Percentiles rank a stretch among this genome's conserved stretches.
These are phyloP conservation scores for Zalaria sp. DNA, from an alignment of 2,329 filamentous ascomycete genomes.

Conservation along the genomic window DNA sequence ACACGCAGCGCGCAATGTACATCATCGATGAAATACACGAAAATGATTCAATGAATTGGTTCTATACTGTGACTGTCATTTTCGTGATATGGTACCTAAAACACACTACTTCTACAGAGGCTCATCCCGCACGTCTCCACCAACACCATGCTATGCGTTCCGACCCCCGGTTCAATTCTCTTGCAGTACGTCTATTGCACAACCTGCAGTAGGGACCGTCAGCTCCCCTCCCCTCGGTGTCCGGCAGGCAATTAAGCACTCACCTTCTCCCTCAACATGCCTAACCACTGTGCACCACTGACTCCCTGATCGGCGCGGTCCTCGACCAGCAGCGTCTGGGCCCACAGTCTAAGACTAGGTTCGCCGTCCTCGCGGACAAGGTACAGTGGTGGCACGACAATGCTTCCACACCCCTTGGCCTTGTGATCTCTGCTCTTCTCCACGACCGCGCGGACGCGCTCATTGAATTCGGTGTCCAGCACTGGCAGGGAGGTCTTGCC, in stretches of 20 bases:
- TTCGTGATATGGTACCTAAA: no score
- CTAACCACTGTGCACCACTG: conserved; percentile 88
- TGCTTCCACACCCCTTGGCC: conserved; percentile 78
- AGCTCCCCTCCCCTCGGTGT: no score
- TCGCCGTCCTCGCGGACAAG: conserved; percentile 92
- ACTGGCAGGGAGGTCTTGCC: conserved; percentile 81
- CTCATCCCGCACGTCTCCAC: no score
- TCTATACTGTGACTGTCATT: no score
- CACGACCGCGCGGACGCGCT: conserved; percentile 77
- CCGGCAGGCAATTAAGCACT: not conserved
- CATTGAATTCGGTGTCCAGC: conserved; percentile 91
- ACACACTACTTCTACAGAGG: no score
- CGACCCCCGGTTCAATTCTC: no score
- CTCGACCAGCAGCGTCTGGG: conserved; percentile 88
- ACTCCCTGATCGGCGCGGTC: conserved; percentile 89
- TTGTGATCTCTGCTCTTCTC: conserved; percentile 85
- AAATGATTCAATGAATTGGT: no score
- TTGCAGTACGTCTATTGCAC: not conserved
- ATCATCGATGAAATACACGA: no score
- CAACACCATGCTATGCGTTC: no score
- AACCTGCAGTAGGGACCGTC: not conserved
- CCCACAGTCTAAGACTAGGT: conserved; percentile 89
- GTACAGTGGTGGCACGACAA: conserved; percentile 84
- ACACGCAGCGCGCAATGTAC: no score
- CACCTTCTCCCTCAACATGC: conserved; percentile 88